These are phyloP conservation scores for Boeremia lycopersici DNA, from an alignment of 2,329 filamentous ascomycete species.

Conservation along the genomic window DNA sequence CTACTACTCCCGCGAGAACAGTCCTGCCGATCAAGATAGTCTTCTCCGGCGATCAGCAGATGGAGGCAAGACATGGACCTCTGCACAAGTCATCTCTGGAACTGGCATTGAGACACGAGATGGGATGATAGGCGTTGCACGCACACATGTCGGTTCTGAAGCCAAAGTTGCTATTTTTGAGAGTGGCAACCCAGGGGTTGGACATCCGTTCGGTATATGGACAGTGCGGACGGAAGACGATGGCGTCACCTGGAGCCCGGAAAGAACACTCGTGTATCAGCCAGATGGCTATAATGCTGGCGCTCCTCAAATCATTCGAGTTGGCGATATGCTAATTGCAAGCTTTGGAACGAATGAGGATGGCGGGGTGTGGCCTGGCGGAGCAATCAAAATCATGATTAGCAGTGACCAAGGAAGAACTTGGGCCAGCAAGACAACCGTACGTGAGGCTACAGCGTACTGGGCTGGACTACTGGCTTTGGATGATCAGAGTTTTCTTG, in stretches of 20 bases:
- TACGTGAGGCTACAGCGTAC: slow-evolving; percentile 28
- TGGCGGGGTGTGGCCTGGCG: slow-evolving; percentile 26
- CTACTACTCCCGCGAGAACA: slow-evolving; percentile 54
- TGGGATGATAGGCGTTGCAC: slow-evolving; percentile 55
- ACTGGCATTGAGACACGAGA: slow-evolving; percentile 46
- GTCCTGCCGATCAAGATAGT: slow-evolving; percentile 50
- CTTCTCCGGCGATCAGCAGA: slow-evolving; percentile 50
- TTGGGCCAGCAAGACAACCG: slow-evolving; percentile 41
- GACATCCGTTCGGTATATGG: slow-evolving; percentile 44
- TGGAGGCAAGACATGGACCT: slow-evolving; percentile 49
- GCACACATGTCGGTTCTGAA: slow-evolving; percentile 25
- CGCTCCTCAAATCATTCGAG: slow-evolving; percentile 53
- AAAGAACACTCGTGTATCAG: slow-evolving; percentile 48
- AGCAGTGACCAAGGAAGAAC: slow-evolving; percentile 34
- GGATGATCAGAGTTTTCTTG: slow-evolving; percentile 35
- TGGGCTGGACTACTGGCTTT: slow-evolving; percentile 42
- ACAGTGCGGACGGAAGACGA: slow-evolving; percentile 51
- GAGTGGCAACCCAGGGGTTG: slow-evolving; percentile 28
- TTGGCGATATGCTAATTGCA: slow-evolving; percentile 51
- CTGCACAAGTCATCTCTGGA: slow-evolving; percentile 45
- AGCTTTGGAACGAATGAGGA: slow-evolving; percentile 57
- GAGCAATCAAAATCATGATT: slow-evolving; percentile 30
- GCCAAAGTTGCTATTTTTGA: slow-evolving; percentile 54
- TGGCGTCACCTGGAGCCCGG: slow-evolving; percentile 49
- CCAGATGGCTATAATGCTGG: slow-evolving; percentile 45